These are phyloP conservation scores for Apiotrichum veenhuisii DNA, from an alignment of 1,284 basidiomycete genomes.

Conservation along the genomic window DNA sequence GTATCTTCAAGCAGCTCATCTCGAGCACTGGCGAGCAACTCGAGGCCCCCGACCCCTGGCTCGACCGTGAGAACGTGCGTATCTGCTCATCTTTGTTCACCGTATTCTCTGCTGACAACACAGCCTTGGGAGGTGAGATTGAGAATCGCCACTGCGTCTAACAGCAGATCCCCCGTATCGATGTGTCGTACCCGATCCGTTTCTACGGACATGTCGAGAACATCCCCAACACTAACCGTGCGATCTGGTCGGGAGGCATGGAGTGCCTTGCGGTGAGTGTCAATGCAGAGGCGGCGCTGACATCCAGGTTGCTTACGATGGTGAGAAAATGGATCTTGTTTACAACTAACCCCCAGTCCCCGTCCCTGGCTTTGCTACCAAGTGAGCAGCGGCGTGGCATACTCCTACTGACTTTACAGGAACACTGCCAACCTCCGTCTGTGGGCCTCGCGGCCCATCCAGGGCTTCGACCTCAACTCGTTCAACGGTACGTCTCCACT, in stretches of 20 bases:
- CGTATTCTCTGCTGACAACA: conserved; percentile 3
- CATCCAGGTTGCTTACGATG: conserved; percentile 69
- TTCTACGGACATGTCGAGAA: conserved; percentile 80
- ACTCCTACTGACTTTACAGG: conserved; percentile 9
- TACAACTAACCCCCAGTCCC: conserved; percentile 50
- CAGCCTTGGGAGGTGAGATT: conserved; percentile 58
- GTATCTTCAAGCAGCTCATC: conserved; percentile 89
- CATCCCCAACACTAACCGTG: conserved; percentile 59
- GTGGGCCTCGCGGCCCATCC: conserved; percentile 73
- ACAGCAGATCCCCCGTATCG: conserved; percentile 65
- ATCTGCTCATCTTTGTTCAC: not conserved
- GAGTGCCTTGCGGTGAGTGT: conserved; percentile 67
- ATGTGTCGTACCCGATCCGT: conserved; percentile 66
- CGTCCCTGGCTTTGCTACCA: conserved; percentile 66
- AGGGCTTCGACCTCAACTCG: conserved; percentile 85
- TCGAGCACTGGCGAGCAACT: conserved; percentile 69
- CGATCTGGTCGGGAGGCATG: conserved; percentile 80
- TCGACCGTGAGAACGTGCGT: conserved; percentile 69
- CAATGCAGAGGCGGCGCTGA: not conserved
- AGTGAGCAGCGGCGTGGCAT: conserved; percentile 20
- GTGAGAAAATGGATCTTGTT: not conserved
- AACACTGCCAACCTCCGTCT: conserved; percentile 53
- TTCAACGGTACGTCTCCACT: conserved; percentile 65
- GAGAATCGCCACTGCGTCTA: not conserved
- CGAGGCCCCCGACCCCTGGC: conserved; percentile 89